These are phyloP conservation scores for Penicillium malachiteum DNA, from an alignment of 495 filamentous ascomycete species.

Conservation along the genomic window DNA sequence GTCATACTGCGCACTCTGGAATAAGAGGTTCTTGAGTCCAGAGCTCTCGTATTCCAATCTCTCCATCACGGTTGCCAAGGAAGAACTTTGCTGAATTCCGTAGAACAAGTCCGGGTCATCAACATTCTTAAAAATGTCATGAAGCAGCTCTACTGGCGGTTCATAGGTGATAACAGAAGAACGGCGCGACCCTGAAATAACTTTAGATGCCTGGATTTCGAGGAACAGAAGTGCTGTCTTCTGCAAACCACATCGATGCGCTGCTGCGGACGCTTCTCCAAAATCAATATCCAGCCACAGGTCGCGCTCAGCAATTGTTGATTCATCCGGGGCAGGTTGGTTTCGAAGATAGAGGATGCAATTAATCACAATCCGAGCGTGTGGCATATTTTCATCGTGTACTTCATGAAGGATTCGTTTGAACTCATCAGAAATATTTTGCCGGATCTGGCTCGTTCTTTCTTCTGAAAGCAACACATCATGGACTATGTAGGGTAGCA, in stretches of 20 bases:
- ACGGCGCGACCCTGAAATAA: constrained; percentile 58
- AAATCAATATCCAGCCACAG: constrained; percentile 86
- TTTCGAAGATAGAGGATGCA: constrained; percentile 86
- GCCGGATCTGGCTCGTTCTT: constrained; percentile 26
- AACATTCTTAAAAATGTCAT: constrained; percentile 82
- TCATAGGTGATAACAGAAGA: constrained; percentile 60
- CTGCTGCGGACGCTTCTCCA: constrained; percentile 67
- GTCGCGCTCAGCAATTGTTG: constrained; percentile 71
- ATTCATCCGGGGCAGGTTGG: constrained; percentile 71
- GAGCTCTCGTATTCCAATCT: constrained; percentile 89
- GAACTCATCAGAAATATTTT: constrained; percentile 47
- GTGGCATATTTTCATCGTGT: constrained; percentile 38
- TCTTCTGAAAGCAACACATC: constrained; percentile 61
- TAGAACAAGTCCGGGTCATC: constrained; percentile 97
- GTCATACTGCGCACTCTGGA: constrained; percentile 89
- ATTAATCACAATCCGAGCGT: constrained; percentile 65
- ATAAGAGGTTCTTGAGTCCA: constrained; percentile 83
- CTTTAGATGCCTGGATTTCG: constrained; percentile 65
- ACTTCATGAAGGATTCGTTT: constrained; percentile 30
- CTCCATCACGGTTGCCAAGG: constrained; percentile 71
- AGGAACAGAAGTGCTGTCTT: constrained; percentile 83
- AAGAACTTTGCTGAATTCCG: constrained; percentile 78
- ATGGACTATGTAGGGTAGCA: constrained; percentile 80
- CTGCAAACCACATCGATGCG: constrained; percentile 78
- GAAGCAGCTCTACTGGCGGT: constrained; percentile 64